These are phyloP conservation scores for Gracilaria gracilis DNA, from an alignment of 23 red algal genomes.

Conservation along the genomic window DNA sequence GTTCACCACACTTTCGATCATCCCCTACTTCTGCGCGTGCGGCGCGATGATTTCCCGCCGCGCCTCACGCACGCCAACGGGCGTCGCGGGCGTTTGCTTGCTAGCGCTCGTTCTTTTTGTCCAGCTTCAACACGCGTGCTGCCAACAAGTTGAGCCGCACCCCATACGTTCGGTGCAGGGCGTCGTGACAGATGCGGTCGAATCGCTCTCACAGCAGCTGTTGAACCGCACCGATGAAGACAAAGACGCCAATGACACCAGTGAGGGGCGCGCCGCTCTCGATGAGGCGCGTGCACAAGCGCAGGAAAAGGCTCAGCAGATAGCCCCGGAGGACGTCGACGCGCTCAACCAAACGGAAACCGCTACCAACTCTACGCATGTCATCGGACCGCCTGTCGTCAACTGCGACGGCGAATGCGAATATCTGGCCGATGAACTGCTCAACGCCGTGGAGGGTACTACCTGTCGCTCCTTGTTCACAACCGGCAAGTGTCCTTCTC, in stretches of 20 bases:
- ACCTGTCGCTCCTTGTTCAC: conserved; percentile 46
- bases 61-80: neutral
- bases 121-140: neutral
- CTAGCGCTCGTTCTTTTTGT: neutral
- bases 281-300: conserved; percentile 45
- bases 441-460: conserved; percentile 52
- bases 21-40: neutral
- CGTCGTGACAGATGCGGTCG: neutral
- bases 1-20: neutral
- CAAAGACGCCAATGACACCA: neutral
- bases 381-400: neutral
- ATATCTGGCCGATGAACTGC: conserved; percentile 26
- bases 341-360: neutral
- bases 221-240: neutral
- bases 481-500: conserved; percentile 50
- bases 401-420: conserved; percentile 31
- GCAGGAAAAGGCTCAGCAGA: neutral
- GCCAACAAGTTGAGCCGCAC: neutral
- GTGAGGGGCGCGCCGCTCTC: conserved; percentile 41
- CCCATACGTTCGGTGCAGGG: neutral
- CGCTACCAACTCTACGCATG: neutral
- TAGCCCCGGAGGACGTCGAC: neutral
- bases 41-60: neutral
- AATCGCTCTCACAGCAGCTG: neutral
- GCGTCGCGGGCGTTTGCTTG: neutral